These are phyloP conservation scores for Boletus rubropictus DNA, from an alignment of 768 basidiomycete species.

Conservation along the genomic window DNA sequence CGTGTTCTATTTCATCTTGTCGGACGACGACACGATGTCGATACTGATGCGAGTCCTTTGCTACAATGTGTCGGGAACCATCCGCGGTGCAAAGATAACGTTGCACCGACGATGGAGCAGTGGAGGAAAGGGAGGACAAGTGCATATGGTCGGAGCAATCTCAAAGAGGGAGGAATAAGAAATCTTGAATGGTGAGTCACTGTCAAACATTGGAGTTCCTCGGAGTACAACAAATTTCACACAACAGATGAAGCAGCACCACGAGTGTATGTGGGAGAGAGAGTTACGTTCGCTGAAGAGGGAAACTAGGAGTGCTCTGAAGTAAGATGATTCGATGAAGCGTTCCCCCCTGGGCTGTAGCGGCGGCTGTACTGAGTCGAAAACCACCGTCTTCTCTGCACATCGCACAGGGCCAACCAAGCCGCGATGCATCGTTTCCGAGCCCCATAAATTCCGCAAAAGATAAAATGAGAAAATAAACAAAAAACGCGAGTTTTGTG, in stretches of 20 bases:
- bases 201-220: conserved; percentile 52
- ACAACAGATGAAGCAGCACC: too few relatives aligned
- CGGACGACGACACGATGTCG: conserved; percentile 46
- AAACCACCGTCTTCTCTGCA: too few relatives aligned
- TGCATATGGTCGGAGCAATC: conserved; percentile 45
- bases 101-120: conserved; percentile 46
- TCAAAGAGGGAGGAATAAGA: conserved; percentile 49
- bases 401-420: too few relatives aligned
- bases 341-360: too few relatives aligned
- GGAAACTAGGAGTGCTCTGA: too few relatives aligned
- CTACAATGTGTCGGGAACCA: conserved; percentile 40
- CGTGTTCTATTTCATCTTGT: conserved; percentile 51
- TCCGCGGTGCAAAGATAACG: conserved; percentile 32
- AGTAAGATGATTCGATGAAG: too few relatives aligned
- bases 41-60: conserved; percentile 44
- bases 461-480: too few relatives aligned
- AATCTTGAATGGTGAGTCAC: conserved; percentile 48
- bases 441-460: too few relatives aligned
- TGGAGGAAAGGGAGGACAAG: conserved; percentile 49
- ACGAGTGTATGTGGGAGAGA: not conserved
- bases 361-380: too few relatives aligned
- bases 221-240: too few relatives aligned
- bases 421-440: too few relatives aligned
- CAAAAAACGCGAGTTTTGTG: too few relatives aligned
- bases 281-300: not conserved